These are phyloP conservation scores for Fermentozyma sake DNA, from an alignment of 1,139 yeast genomes.

Conservation along the genomic window DNA sequence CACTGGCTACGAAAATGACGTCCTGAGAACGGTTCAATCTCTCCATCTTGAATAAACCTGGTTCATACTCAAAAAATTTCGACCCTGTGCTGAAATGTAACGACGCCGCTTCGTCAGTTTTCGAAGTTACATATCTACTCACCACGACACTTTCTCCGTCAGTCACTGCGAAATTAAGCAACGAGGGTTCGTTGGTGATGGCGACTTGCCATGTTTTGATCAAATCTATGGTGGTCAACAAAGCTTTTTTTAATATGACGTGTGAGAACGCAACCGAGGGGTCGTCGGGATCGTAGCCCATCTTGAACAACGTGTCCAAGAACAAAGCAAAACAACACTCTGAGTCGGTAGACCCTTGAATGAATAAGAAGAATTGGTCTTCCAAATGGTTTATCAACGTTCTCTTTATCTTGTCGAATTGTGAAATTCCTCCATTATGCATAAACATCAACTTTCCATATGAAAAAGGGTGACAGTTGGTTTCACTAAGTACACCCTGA, in stretches of 20 bases:
- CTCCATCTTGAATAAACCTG: slow-evolving; percentile 91
- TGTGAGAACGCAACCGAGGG: slow-evolving; percentile 40
- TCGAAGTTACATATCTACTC: slow-evolving; percentile 82
- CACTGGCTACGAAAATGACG: slow-evolving; percentile 94
- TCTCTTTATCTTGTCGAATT: slow-evolving; percentile 70
- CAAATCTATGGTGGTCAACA: slow-evolving; percentile 66
- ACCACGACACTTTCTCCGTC: slow-evolving; percentile 90
- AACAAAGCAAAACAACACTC: slow-evolving; percentile 92
- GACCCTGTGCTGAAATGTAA: slow-evolving; percentile 93
- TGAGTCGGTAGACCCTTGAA: slow-evolving; percentile 94
- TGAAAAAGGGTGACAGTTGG: slow-evolving; percentile 93
- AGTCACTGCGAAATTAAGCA: slow-evolving; percentile 89
- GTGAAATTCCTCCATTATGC: slow-evolving; percentile 93
- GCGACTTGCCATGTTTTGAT: slow-evolving; percentile 63
- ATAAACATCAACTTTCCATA: slow-evolving; percentile 86
- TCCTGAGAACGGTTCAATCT: slow-evolving; percentile 88
- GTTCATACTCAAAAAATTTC: slow-evolving; percentile 80
- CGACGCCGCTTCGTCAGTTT: slow-evolving; percentile 93
- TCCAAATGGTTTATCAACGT: slow-evolving; percentile 64
- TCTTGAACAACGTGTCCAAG: slow-evolving; percentile 66
- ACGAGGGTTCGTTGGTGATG: slow-evolving; percentile 64
- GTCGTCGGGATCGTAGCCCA: slow-evolving; percentile 69
- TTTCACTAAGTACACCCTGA: slow-evolving; percentile 87
- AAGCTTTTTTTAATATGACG: slow-evolving; percentile 58
- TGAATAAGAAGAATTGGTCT: slow-evolving; percentile 71